A percentile compares a stretch with the other conserved stretches of the same genome.
Conservation (phyloP, 257 asterid species). For the Agastache rugosa region DNA sequence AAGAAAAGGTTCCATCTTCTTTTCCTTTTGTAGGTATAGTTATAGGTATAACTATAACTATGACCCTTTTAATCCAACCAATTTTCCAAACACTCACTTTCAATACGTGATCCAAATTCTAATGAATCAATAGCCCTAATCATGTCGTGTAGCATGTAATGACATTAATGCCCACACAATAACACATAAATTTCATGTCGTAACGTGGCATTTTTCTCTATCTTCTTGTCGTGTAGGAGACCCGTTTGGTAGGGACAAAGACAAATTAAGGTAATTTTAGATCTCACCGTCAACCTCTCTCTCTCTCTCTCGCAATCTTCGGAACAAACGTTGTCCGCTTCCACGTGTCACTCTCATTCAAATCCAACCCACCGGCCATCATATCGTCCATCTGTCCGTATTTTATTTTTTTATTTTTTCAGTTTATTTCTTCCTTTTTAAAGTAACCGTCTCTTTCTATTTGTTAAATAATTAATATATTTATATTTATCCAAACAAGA, state of each 20-base stretch:
- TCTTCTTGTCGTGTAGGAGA: slow-evolving; percentile 26
- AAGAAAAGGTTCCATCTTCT: neutral
- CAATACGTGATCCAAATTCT: neutral
- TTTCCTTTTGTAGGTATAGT: neutral
- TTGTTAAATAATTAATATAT: neutral
- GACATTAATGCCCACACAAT: neutral
- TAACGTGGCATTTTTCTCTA: slow-evolving; percentile 22
- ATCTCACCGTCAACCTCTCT: slow-evolving; percentile 9
- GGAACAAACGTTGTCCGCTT: slow-evolving; percentile 46
- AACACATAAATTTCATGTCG: neutral
- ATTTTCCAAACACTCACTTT: neutral
- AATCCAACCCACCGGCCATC: slow-evolving; percentile 45
- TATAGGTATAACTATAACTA: no score
- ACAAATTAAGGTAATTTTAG: slow-evolving; percentile 1
- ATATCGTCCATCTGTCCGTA: slow-evolving; percentile 32
- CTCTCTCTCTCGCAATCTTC: slow-evolving; percentile 51
- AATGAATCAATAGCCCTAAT: neutral
- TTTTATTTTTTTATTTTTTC: neutral
- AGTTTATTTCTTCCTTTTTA: neutral
- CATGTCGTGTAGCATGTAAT: neutral
- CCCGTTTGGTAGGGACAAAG: slow-evolving; percentile 28
- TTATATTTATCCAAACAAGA: slow-evolving; percentile 16
- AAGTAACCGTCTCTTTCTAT: slow-evolving; percentile 17
- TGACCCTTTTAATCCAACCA: neutral
- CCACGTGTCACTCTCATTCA: slow-evolving; percentile 64